Percentiles rank a stretch among this genome's conserved stretches.
Conservation (phyloP, 495 filamentous ascomycete genomes). For the Podospora appendiculata region DNA sequence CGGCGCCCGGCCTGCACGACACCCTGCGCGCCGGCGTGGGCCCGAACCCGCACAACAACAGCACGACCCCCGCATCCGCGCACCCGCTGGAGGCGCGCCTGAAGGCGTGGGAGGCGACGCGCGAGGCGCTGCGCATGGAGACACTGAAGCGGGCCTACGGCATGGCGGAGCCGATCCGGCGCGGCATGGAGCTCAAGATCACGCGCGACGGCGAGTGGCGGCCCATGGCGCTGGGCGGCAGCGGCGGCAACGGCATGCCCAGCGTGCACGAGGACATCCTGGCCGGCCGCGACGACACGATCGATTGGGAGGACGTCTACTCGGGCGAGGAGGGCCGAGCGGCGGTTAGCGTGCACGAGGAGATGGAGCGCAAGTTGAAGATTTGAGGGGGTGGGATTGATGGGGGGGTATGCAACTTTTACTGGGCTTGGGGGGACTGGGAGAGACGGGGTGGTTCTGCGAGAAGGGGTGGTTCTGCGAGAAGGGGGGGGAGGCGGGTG, state of each 20-base stretch:
- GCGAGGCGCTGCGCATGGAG: conserved; percentile 82
- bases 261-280: conserved; percentile 74
- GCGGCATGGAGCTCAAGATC: conserved; percentile 94
- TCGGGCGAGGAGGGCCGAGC: conserved; percentile 61
- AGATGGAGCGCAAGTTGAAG: conserved; percentile 85
- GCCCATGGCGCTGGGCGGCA: conserved; percentile 36
- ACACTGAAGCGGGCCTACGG: conserved; percentile 75
- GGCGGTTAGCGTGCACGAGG: conserved; percentile 67
- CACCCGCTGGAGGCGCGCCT: conserved; percentile 93
- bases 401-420: too few relatives aligned
- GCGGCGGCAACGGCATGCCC: conserved; percentile 8
- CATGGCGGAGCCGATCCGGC: conserved; percentile 84
- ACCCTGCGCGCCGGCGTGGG: conserved; percentile 76
- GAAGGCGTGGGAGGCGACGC: conserved; percentile 72
- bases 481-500: too few relatives aligned
- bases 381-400: conserved; percentile 24
- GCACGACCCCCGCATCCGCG: conserved; percentile 44
- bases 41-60: conserved; percentile 38
- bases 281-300: conserved; percentile 61
- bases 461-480: not conserved
- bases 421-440: not conserved
- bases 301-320: conserved; percentile 91
- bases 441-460: not conserved
- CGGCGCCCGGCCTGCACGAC: conserved; percentile 85
- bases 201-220: conserved; percentile 48